Evolutionary conservation across 1,139 yeast species (phyloP), one percentile per base, ranked within the genome.

Genomic region (Suhomyces taliae): DNA sequence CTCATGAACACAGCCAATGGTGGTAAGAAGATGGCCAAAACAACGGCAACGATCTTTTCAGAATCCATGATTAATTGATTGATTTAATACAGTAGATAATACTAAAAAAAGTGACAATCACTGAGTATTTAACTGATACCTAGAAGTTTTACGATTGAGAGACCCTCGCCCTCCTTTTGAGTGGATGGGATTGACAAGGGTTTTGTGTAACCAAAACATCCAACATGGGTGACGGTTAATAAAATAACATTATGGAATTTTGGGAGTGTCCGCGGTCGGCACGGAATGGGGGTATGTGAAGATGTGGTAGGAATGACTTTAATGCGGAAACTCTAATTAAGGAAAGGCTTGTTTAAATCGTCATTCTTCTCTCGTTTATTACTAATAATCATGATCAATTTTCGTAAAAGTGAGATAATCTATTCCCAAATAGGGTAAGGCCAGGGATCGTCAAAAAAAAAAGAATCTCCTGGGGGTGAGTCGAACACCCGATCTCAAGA

Each of bases 401-500:
- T 29, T 29, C 32, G 32, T 29, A 29, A 29, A 29, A 19, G 4
- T 29, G 11, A 9, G n/a, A 29, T 11, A 29, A 29, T 29, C 32
- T 9, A 29, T 29, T 11, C 32, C 32, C 7, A 29, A 29, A 3
- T 29, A 7, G n/a, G 32, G 9, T 4, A 29, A 2, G 3, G 6
- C 32, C 32, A 19, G 24, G 24, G 32, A 29, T 29, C 32, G 36
- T 15, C 15, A 19, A 45, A 41, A 40, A 45, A 52, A 52, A 49
- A 62, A 80, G 70, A 68, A 64, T 83, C 87, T 82, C 87, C 83
- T 79, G 85, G 83, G 87, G 83, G 87, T 78, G 87, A 82, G 80
- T 83, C 87, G 88, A 83, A 83, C 88, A 78, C 87, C 85, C 87
- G 88, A 81, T 82, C 86, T 81, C 85, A 81, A 82, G 87, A 82